Conservation (phyloP, 371 early-diverging fungal species). For the Syncephalastrum monosporum region DNA sequence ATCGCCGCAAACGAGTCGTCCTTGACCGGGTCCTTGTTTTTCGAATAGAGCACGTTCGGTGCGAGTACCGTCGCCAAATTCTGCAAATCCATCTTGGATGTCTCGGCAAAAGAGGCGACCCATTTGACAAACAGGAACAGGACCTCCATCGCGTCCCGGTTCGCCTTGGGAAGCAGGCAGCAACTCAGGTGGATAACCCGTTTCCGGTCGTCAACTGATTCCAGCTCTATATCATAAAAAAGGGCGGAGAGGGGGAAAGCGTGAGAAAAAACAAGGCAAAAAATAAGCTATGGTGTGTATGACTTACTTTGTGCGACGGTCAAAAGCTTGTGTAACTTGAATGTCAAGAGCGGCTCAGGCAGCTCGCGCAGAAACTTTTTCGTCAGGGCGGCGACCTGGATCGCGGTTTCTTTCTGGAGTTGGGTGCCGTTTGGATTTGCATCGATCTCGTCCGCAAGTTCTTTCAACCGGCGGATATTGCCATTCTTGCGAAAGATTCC, state of each 20-base stretch:
- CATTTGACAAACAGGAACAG: slow-evolving; percentile 83
- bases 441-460: slow-evolving; percentile 78
- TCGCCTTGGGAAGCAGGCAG: slow-evolving; percentile 86
- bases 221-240: slow-evolving; percentile 38
- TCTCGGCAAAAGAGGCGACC: slow-evolving; percentile 72
- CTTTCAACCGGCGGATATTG: slow-evolving; percentile 86
- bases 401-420: slow-evolving; percentile 66
- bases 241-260: too few species aligned
- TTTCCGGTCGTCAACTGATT: slow-evolving; percentile 54
- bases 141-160: slow-evolving; percentile 90
- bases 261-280: too few species aligned
- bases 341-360: slow-evolving; percentile 93
- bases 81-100: slow-evolving; percentile 85
- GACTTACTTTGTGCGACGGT: slow-evolving; percentile 23
- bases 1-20: slow-evolving; percentile 73
- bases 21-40: slow-evolving; percentile 67
- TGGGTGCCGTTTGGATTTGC: slow-evolving; percentile 71
- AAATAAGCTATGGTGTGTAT: too few species aligned
- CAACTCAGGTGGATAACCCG: slow-evolving; percentile 77
- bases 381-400: slow-evolving; percentile 91
- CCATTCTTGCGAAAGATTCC: slow-evolving; percentile 98
- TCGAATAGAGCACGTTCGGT: slow-evolving; percentile 90
- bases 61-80: slow-evolving; percentile 93
- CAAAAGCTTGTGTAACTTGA: slow-evolving; percentile 84
- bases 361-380: slow-evolving; percentile 93